A percentile compares a stretch with the other conserved stretches of the same genome.
These are phyloP conservation scores for Cucumis hystrix DNA, from an alignment of 306 rosid species.

Conservation along the genomic window DNA sequence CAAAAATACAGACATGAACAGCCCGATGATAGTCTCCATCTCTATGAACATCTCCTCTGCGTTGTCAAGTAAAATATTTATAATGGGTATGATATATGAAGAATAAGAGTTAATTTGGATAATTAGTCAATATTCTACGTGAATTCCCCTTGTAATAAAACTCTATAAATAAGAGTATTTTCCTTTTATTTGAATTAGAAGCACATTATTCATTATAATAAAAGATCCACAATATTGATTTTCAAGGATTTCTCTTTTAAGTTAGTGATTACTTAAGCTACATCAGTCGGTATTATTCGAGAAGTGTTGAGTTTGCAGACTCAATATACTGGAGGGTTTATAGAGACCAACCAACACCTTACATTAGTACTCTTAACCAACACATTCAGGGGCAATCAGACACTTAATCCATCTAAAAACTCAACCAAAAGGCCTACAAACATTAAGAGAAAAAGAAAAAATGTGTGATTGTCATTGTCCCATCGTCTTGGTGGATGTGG, in stretches of 20 bases:
- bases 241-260: no score
- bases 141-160: no score
- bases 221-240: no score
- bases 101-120: no score
- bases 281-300: no score
- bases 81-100: background rate
- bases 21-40: conserved; percentile 93
- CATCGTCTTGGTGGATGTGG: background rate
- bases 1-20: conserved; percentile 85
- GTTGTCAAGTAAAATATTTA: background rate
- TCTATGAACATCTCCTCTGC: conserved; percentile 62
- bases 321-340: no score
- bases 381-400: background rate
- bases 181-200: no score
- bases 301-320: no score
- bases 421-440: background rate
- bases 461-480: background rate
- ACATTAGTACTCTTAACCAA: background rate
- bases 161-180: no score
- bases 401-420: background rate
- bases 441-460: background rate
- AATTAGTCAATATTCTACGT: no score
- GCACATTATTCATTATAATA: no score
- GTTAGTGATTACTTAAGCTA: no score
- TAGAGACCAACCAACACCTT: background rate